Base-by-base conservation (phyloP, 805 yeast species). In the Kodamaea sagamina region DNA sequence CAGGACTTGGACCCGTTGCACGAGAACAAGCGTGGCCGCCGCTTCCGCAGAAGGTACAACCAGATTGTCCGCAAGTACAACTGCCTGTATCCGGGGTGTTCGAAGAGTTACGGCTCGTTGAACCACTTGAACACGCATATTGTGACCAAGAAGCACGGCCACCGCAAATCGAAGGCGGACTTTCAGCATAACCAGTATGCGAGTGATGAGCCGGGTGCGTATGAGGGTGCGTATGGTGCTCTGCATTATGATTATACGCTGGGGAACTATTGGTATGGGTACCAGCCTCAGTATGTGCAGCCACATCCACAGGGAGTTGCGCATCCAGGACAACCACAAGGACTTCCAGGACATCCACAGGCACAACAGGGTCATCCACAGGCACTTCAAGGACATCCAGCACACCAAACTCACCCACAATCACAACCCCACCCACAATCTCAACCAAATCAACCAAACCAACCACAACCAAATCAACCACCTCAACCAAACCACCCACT, bases 81-180 rank as follows among this genome's bases (percentile, higher is more conserved):
- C 38, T 70, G 75, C 45, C 50, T 63, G 24, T 63, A 42, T 40
- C 65, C 68, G 8, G 73, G 71, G 1, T 70, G 75, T 49, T 52
- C 62, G 41, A 70, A 70, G 49, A 64, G 71, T 47, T 70, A 70
- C 49, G 75, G 75, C 0, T 62, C 68, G 36, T 55, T 70, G 39
- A 70, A 70, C 52, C 75, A 70, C 51, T 51, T 70, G 39, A 70
- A 70, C 51, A 70, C 75, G 9, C 75, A 70, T 50, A 69, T 70
- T 4, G 74, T 70, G 21, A 68, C 74, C 47, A 69, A 70, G 46
- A 70, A 67, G 36, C 75, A 70, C 47, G 75, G 75, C n/a, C 65
- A 59, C 39, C 54, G 74, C 27, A 68, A 68, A 50, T 59, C 67
- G 19, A 70, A 68, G 47, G 65, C 66, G 13, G 74, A 70, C 45